These are phyloP conservation scores for Fusarium liriodendri DNA, from an alignment of 2,329 filamentous ascomycete genomes.

Conservation along the genomic window DNA sequence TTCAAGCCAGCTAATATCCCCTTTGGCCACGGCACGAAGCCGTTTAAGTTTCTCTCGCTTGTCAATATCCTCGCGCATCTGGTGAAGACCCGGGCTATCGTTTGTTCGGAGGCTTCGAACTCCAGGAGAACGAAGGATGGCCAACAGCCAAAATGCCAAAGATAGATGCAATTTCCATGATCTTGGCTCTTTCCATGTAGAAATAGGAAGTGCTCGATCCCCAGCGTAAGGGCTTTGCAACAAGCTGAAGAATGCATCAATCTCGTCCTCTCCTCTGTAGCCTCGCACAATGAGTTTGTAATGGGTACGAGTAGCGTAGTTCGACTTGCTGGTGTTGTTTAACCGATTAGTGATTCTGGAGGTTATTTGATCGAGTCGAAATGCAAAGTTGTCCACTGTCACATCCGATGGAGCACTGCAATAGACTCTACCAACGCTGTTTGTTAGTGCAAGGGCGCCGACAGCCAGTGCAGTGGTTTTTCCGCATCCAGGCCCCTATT, in stretches of 20 bases:
- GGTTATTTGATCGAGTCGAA: not conserved
- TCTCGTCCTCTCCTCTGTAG: not conserved
- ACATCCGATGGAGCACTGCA: conserved; percentile 14
- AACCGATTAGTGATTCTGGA: not conserved
- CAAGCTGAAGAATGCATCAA: not conserved
- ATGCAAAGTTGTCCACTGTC: conserved; percentile 10
- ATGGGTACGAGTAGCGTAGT: not conserved
- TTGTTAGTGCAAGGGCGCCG: conserved; percentile 6
- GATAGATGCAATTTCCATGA: conserved; percentile 26
- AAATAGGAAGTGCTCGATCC: not conserved
- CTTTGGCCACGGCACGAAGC: conserved; percentile 12
- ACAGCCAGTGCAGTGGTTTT: conserved; percentile 17
- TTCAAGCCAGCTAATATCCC: not conserved
- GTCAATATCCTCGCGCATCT: conserved; percentile 2
- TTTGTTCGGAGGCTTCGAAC: not conserved
- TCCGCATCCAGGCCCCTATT: conserved; percentile 26
- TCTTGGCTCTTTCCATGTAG: not conserved
- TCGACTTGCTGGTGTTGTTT: not conserved
- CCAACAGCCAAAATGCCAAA: conserved; percentile 21
- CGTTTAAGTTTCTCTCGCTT: not conserved
- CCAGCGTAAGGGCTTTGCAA: not conserved
- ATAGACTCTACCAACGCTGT: conserved; percentile 7
- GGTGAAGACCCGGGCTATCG: conserved; percentile 7
- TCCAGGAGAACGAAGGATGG: conserved; percentile 7
- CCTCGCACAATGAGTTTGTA: conserved; percentile 9